These are phyloP conservation scores for Monosporascus sp. DNA, from an alignment of 2,329 filamentous ascomycete species.

Conservation along the genomic window DNA sequence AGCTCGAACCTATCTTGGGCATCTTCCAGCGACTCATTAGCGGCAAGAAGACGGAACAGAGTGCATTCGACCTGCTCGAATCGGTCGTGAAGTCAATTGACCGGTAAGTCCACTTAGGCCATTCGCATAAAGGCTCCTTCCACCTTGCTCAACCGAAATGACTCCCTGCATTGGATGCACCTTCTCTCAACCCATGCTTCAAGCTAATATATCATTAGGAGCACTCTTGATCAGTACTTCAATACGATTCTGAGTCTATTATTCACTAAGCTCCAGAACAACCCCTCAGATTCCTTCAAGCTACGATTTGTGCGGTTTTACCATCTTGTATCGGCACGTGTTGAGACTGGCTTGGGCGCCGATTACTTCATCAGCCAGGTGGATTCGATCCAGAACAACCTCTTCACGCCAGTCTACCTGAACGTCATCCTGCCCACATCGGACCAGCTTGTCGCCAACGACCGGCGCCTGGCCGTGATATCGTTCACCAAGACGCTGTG, in stretches of 20 bases:
- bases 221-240: conserved; percentile 70
- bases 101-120: conserved; percentile 45
- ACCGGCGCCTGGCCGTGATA: conserved; percentile 89
- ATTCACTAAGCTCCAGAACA: conserved; percentile 68
- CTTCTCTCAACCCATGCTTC: not conserved
- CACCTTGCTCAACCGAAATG: not conserved
- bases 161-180: not conserved
- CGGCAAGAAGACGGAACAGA: conserved; percentile 76
- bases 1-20: conserved; percentile 82
- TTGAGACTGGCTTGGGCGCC: conserved; percentile 77
- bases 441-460: conserved; percentile 79
- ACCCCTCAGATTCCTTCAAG: conserved; percentile 71
- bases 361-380: conserved; percentile 87
- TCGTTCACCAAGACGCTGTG: conserved; percentile 90
- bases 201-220: conserved; percentile 32
- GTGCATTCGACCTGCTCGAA: conserved; percentile 88
- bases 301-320: conserved; percentile 90
- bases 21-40: conserved; percentile 90
- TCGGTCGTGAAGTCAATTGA: conserved; percentile 69
- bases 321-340: conserved; percentile 76
- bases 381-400: conserved; percentile 72
- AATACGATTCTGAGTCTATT: conserved; percentile 74
- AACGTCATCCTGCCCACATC: conserved; percentile 83
- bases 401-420: conserved; percentile 83
- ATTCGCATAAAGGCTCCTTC: not conserved